These are phyloP conservation scores for Melaleuca alternifolia DNA, from an alignment of 345 rosid species.

Conservation along the genomic window DNA sequence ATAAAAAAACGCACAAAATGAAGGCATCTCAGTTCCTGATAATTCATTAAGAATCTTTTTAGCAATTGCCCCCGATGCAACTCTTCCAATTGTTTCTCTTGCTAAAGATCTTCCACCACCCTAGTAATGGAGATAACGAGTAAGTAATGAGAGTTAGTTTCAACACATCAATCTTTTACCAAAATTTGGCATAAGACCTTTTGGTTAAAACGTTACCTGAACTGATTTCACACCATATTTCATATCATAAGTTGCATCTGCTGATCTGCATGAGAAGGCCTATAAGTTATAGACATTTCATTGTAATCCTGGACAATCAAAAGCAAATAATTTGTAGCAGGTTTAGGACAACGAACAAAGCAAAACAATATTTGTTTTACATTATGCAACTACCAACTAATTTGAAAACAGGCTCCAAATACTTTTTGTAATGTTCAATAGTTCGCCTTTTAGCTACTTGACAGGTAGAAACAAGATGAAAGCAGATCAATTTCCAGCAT, in stretches of 20 bases:
- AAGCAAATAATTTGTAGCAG: not conserved
- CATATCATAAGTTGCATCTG: constrained; percentile 99
- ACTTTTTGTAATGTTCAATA: not conserved
- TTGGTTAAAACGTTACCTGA: constrained; percentile 38
- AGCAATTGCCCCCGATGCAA: constrained; percentile 95
- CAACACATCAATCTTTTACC: not conserved
- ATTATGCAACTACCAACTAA: not conserved
- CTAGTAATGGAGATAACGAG: constrained; percentile 12
- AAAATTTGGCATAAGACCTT: not conserved
- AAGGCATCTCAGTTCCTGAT: constrained; percentile 73
- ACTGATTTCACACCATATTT: constrained; percentile 96
- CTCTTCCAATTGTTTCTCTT: constrained; percentile 98
- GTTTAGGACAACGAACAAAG: not conserved
- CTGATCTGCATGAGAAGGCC: constrained; percentile 99
- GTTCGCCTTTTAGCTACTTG: not conserved
- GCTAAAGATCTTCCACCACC: constrained; percentile 99
- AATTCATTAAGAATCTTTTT: constrained; percentile 77
- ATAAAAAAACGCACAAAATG: not conserved
- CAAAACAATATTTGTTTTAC: not conserved
- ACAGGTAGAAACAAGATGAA: not conserved
- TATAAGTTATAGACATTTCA: constrained; percentile 91
- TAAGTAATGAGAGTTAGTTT: not conserved
- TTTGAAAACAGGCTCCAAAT: not conserved
- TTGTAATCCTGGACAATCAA: constrained; percentile 66
- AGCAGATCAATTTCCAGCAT: not conserved